Conservation (phyloP, 768 basidiomycete species). For the Mycena latifolia region DNA sequence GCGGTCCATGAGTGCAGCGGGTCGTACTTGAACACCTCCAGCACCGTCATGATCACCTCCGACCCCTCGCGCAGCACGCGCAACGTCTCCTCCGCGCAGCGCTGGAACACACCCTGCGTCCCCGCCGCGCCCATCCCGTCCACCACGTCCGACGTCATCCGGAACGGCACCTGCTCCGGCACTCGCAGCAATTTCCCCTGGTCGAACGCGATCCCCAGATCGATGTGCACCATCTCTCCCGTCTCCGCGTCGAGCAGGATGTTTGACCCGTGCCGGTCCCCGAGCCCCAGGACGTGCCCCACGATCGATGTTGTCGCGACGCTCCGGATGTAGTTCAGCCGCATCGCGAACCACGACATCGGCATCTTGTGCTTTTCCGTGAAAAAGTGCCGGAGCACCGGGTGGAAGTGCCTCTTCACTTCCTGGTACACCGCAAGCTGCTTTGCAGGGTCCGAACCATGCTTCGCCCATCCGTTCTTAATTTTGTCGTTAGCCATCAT, state of each 20-base stretch:
- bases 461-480: slow-evolving; percentile 42
- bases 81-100: slow-evolving; percentile 95
- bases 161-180: slow-evolving; percentile 94
- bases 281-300: slow-evolving; percentile 91
- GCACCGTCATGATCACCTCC: slow-evolving; percentile 91
- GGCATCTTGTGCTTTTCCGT: slow-evolving; percentile 91
- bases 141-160: slow-evolving; percentile 93
- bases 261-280: slow-evolving; percentile 93
- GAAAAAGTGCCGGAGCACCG: slow-evolving; percentile 96
- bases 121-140: slow-evolving; percentile 95
- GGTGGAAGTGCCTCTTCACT: slow-evolving; percentile 66
- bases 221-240: slow-evolving; percentile 95
- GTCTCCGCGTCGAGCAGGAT: slow-evolving; percentile 87
- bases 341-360: slow-evolving; percentile 92
- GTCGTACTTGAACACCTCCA: slow-evolving; percentile 98
- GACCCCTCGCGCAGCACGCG: slow-evolving; percentile 90
- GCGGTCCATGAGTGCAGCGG: slow-evolving; percentile 94
- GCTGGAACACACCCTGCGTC: slow-evolving; percentile 93
- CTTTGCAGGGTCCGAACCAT: slow-evolving; percentile 39
- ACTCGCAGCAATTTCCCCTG: slow-evolving; percentile 88
- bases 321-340: slow-evolving; percentile 90
- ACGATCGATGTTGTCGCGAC: slow-evolving; percentile 96
- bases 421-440: slow-evolving; percentile 48
- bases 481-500: slow-evolving; percentile 47
- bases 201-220: slow-evolving; percentile 97